Percentiles rank a stretch among this genome's conserved stretches.
Evolutionary conservation across 2,329 filamentous ascomycete genomes (phyloP).

Genomic region (Penicillium aurantiogriseum): DNA sequence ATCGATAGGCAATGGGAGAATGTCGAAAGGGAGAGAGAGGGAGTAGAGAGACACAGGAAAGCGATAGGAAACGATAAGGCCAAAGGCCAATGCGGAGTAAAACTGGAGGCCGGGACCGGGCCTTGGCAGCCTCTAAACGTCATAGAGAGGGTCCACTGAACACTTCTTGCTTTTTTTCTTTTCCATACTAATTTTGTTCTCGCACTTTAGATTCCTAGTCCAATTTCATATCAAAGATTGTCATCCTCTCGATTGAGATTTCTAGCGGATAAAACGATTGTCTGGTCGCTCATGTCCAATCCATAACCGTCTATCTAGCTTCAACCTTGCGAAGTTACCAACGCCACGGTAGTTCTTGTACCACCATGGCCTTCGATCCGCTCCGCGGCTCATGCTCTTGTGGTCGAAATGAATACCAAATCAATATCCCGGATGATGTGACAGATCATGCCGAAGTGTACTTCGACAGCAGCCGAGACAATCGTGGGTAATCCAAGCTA

Average conservation of each 20-base stretch:
- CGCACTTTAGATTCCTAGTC: not conserved
- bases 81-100: slow-evolving; percentile 22
- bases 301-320: not conserved
- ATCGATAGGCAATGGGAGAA: slow-evolving; percentile 1
- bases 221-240: not conserved
- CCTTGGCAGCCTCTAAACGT: slow-evolving; percentile 27
- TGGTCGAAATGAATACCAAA: slow-evolving; percentile 78
- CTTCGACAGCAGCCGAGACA: slow-evolving; percentile 68
- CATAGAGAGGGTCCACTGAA: slow-evolving; percentile 24
- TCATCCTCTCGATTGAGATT: not conserved
- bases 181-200: not conserved
- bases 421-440: slow-evolving; percentile 63
- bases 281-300: not conserved
- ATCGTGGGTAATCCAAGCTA: slow-evolving; percentile 61
- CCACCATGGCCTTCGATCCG: slow-evolving; percentile 41
- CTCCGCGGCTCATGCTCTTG: slow-evolving; percentile 80
- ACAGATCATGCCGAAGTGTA: slow-evolving; percentile 64
- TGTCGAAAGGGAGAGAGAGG: not conserved
- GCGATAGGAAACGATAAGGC: slow-evolving; percentile 24
- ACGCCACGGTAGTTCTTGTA: slow-evolving; percentile 11
- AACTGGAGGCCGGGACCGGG: slow-evolving; percentile 9
- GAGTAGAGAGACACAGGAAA: slow-evolving; percentile 15
- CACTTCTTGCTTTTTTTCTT: slow-evolving; percentile 11
- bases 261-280: not conserved
- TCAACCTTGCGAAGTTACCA: not conserved